Conservation (phyloP, 345 rosid species). For the Linum usitatissimum region DNA sequence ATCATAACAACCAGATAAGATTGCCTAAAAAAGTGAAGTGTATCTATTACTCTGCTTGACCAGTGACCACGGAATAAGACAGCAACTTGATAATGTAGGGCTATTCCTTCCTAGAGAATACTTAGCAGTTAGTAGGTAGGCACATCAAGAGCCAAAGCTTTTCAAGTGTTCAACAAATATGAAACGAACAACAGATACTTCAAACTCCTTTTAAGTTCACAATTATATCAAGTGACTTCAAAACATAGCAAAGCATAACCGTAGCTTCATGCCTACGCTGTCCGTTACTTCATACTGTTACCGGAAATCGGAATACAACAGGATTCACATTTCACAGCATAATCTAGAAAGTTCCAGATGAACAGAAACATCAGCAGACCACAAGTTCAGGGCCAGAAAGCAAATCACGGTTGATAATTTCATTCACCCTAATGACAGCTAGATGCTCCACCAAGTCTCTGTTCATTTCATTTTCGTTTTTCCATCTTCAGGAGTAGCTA, state of each 20-base stretch:
- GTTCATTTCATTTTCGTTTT: neutral
- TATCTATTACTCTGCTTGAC: neutral
- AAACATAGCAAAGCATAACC: neutral
- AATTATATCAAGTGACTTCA: neutral
- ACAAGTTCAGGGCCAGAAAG: neutral
- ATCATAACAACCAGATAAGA: neutral
- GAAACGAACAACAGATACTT: neutral
- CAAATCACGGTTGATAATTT: neutral
- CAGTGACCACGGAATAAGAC: neutral
- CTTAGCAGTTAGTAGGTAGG: neutral
- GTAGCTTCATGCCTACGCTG: neutral
- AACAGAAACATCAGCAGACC: neutral
- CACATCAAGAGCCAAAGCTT: neutral
- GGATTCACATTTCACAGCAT: neutral
- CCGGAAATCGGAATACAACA: neutral
- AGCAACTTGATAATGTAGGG: neutral
- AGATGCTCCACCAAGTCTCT: neutral
- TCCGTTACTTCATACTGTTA: too few species aligned
- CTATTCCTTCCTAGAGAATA: neutral
- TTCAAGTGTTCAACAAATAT: neutral
- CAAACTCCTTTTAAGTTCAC: neutral
- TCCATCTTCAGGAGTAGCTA: neutral
- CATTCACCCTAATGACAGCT: neutral
- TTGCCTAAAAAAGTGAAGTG: too few species aligned
- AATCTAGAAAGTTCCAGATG: neutral